Conservation (phyloP, 2,329 filamentous ascomycete genomes). For the Cadophora luteo-olivacea region DNA sequence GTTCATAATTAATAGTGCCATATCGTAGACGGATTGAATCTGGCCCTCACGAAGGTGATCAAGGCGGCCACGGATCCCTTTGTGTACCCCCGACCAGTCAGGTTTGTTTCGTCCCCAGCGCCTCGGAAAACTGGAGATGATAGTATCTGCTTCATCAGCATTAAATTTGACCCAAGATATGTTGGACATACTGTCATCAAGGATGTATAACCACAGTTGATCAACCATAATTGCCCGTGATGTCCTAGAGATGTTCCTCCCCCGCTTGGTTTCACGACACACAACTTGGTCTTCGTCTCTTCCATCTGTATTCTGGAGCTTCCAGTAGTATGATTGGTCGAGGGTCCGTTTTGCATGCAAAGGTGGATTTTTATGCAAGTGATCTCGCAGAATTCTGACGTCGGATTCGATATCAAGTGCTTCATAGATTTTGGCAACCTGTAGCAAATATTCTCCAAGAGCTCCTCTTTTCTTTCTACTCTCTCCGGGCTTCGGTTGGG, state of each 20-base stretch:
- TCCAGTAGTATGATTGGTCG: conserved; percentile 53
- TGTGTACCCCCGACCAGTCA: conserved; percentile 50
- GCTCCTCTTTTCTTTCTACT: conserved; percentile 8
- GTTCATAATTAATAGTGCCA: conserved; percentile 50
- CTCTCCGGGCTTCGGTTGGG: neutral
- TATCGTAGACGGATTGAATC: conserved; percentile 48
- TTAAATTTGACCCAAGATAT: neutral
- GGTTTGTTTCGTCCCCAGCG: conserved; percentile 51
- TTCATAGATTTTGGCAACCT: conserved; percentile 30
- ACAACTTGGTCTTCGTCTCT: conserved; percentile 46
- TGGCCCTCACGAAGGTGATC: conserved; percentile 37
- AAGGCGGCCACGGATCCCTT: conserved; percentile 46
- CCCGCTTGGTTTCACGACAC: conserved; percentile 32
- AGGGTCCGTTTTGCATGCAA: conserved; percentile 53
- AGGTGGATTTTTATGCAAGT: conserved; percentile 38
- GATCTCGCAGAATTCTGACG: conserved; percentile 30
- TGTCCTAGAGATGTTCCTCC: conserved; percentile 21
- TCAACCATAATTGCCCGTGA: conserved; percentile 50
- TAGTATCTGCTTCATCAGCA: conserved; percentile 41
- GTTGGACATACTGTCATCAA: conserved; percentile 43
- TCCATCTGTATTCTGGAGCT: conserved; percentile 45
- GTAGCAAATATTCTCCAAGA: conserved; percentile 30
- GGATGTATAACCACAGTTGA: conserved; percentile 52
- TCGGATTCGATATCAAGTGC: conserved; percentile 35
- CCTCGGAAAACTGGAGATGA: conserved; percentile 51